Base-by-base conservation (phyloP, 2,329 filamentous ascomycete genomes). In the Allantophomopsis cytisporea region DNA sequence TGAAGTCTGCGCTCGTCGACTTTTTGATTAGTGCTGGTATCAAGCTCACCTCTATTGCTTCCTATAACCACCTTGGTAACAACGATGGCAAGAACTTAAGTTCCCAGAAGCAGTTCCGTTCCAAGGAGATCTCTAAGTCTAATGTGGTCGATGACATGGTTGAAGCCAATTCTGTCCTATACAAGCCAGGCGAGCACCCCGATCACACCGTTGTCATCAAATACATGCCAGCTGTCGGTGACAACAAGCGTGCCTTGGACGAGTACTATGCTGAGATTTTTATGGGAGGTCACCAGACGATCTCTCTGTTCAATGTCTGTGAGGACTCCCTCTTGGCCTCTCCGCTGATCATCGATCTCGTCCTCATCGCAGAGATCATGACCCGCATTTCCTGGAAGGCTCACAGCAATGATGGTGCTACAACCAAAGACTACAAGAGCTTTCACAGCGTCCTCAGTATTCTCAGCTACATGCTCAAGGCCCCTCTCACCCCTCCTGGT, bases 141-240 rank as follows among this genome's bases (percentile, higher is more conserved):
- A 98, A 95, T 60, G 91, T 98, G 11, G 91, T 98, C 41, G 91
- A 98, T 59, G 91, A 98, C 69, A 98, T 98, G 91, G 91, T 98
- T 44, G 88, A 86, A 55, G 89, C 91, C 56, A 98, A 98, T 69
- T 69, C 65, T 38, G 79, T 96, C 37, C 73, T 98, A 41, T 98
- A 98, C 71, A 77, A 81, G 63, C 69, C 84, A 54, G 87, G 80
- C 51, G 91, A 98, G 68, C 88, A 96, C 62, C 91, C 91, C 2
- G 88, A 98, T 60, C 91, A 98, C 69, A 93, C 85, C 43, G 91
- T 98, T 43, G 91, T 98, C 52, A 98, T 98, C 78, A 98, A 98
- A 76, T 98, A 98, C 71, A 94, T 98, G 88, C 91, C 91, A 30
- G 86, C 88, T 47, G 91, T 98, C 37, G 91, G 91, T 46, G 91